These are phyloP conservation scores for Eucalyptus pumila DNA, from an alignment of 345 rosid genomes.

Conservation along the genomic window DNA sequence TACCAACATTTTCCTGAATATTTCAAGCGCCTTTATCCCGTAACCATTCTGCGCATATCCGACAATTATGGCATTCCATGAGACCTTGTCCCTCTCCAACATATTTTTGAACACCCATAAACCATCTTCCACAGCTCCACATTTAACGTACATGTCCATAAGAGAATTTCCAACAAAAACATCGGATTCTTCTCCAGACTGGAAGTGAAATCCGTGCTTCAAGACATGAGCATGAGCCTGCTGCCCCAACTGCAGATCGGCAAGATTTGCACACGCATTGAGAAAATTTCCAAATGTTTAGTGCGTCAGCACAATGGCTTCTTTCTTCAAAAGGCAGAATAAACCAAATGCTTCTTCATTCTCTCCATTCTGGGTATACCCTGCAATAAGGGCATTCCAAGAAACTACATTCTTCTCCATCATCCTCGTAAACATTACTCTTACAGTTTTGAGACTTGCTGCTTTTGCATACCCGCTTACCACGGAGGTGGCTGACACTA, in stretches of 20 bases:
- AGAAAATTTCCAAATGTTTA: slow-evolving; percentile 81
- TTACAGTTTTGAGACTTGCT: slow-evolving; percentile 53
- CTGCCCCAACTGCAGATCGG: slow-evolving; percentile 71
- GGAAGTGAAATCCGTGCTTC: slow-evolving; percentile 74
- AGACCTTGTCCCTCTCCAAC: slow-evolving; percentile 63
- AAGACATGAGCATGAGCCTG: slow-evolving; percentile 68
- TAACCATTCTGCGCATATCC: slow-evolving; percentile 79
- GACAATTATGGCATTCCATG: slow-evolving; percentile 80
- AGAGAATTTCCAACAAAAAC: slow-evolving; percentile 82
- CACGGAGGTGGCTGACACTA: slow-evolving; percentile 76
- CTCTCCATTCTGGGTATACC: slow-evolving; percentile 77
- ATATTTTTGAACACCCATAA: slow-evolving; percentile 40
- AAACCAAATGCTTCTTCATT: slow-evolving; percentile 68
- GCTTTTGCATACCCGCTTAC: slow-evolving; percentile 70
- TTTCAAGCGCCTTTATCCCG: slow-evolving; percentile 42
- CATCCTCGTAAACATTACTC: slow-evolving; percentile 63
- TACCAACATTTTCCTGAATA: slow-evolving; percentile 55
- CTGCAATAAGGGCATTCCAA: slow-evolving; percentile 95
- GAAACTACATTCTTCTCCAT: slow-evolving; percentile 59
- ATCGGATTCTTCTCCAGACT: slow-evolving; percentile 46
- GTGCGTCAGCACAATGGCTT: slow-evolving; percentile 60
- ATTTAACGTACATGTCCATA: slow-evolving; percentile 83
- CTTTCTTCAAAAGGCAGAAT: slow-evolving; percentile 55
- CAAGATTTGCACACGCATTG: slow-evolving; percentile 80
- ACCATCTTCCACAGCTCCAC: slow-evolving; percentile 85